Conservation (phyloP, 306 rosid species). For the Neltuma alba region DNA sequence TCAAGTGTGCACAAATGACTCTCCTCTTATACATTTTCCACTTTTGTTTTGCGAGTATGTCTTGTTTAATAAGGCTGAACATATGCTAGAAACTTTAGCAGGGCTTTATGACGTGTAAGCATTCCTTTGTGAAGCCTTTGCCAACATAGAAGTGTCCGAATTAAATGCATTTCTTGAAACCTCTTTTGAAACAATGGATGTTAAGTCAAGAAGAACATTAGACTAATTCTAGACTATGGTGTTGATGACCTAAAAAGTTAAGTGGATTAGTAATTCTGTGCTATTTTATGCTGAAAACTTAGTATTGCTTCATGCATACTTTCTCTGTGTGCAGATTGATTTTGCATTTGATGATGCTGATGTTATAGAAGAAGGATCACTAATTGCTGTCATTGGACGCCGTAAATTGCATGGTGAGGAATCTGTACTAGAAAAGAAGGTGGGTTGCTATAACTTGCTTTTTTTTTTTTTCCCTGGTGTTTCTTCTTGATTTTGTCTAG, state of each 20-base stretch:
- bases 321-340: slow-evolving; percentile 76
- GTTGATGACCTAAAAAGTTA: slow-evolving; percentile 26
- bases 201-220: background rate
- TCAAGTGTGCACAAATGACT: slow-evolving; percentile 51
- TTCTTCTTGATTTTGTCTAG: slow-evolving; percentile 29
- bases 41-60: slow-evolving; percentile 25
- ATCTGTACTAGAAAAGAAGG: slow-evolving; percentile 83
- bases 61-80: slow-evolving; percentile 39
- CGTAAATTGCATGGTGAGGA: slow-evolving; percentile 60
- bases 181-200: background rate
- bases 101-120: slow-evolving; percentile 15
- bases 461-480: background rate
- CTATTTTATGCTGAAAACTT: slow-evolving; percentile 11
- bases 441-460: slow-evolving; percentile 25
- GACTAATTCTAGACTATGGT: background rate
- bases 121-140: slow-evolving; percentile 31
- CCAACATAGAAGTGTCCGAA: background rate
- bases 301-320: slow-evolving; percentile 43
- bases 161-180: slow-evolving; percentile 13
- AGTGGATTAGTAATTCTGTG: slow-evolving; percentile 8
- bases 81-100: slow-evolving; percentile 26
- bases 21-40: slow-evolving; percentile 36
- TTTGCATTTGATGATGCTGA: slow-evolving; percentile 96
- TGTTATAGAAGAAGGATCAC: slow-evolving; percentile 81
- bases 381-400: slow-evolving; percentile 74